Evolutionary conservation across 2,329 filamentous ascomycete genomes (phyloP).

Genomic region (Rhynchosporium secalis): DNA sequence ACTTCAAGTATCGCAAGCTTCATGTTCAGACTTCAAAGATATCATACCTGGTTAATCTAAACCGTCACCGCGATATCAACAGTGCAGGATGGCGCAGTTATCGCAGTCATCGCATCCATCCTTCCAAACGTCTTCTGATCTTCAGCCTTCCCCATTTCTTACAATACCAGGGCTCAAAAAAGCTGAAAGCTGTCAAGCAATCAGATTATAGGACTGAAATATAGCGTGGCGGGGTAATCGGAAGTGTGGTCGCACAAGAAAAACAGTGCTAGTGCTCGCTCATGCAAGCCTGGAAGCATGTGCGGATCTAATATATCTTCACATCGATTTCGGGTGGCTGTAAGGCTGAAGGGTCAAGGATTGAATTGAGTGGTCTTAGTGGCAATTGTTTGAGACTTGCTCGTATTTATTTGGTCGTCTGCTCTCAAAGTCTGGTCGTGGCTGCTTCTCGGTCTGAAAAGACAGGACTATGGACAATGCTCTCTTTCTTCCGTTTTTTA

Average conservation of each 20-base stretch:
- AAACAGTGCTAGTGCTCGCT: not conserved
- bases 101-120: not conserved
- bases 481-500: too few relatives aligned
- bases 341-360: conserved; percentile 1
- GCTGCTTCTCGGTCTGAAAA: not conserved
- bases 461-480: not conserved
- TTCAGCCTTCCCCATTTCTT: not conserved
- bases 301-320: not conserved
- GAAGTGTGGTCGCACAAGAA: not conserved
- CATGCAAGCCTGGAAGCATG: not conserved
- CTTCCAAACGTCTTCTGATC: not conserved
- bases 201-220: not conserved
- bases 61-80: not conserved
- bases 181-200: conserved; percentile 8
- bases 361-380: not conserved
- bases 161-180: not conserved
- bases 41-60: too few relatives aligned
- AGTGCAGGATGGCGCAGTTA: not conserved
- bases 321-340: not conserved
- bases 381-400: not conserved
- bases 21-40: too few relatives aligned
- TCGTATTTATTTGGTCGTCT: not conserved
- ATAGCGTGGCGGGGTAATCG: not conserved
- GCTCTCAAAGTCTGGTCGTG: not conserved
- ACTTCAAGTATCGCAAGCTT: too few relatives aligned